Percentiles rank a stretch among this genome's conserved stretches.
phyloP scores from a whole-genome alignment of 371 early-diverging fungal species.

The Mucor piriformis region DNA sequence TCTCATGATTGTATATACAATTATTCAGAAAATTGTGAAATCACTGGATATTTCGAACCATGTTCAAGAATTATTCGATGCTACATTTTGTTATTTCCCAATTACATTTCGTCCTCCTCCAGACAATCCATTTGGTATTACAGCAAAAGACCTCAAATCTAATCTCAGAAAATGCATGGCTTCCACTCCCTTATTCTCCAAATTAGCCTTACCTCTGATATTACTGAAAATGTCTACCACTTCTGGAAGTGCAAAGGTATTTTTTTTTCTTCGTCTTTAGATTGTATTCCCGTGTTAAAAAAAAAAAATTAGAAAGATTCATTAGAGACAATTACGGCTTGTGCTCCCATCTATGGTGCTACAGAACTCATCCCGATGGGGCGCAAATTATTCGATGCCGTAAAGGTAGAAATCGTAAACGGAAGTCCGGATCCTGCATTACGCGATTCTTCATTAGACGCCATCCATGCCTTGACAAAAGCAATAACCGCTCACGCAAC shows the following conservation, averaged over 20 bases:
- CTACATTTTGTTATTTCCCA: slow-evolving; percentile 96
- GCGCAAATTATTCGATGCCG: slow-evolving; percentile 65
- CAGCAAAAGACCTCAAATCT: slow-evolving; percentile 85
- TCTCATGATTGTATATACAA: slow-evolving; percentile 80
- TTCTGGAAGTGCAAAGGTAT: slow-evolving; percentile 85
- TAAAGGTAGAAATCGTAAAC: slow-evolving; percentile 59
- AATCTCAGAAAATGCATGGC: slow-evolving; percentile 68
- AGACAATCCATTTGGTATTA: slow-evolving; percentile 90
- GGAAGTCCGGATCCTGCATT: slow-evolving; percentile 56
- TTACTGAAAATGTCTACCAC: slow-evolving; percentile 86
- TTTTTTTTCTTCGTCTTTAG: too few relatives aligned
- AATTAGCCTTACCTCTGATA: slow-evolving; percentile 78
- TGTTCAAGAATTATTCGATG: slow-evolving; percentile 89
- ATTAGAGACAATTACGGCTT: slow-evolving; percentile 76
- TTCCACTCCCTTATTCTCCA: slow-evolving; percentile 74
- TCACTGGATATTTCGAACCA: slow-evolving; percentile 75
- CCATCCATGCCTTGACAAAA: slow-evolving; percentile 59
- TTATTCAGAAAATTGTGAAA: slow-evolving; percentile 63
- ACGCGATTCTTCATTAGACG: slow-evolving; percentile 59
- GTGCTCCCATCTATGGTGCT: slow-evolving; percentile 74
- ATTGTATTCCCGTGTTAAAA: too few relatives aligned
- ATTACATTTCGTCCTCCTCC: slow-evolving; percentile 95
- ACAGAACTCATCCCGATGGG: slow-evolving; percentile 57
- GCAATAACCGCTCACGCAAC: slow-evolving; percentile 5
- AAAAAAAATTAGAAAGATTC: slow-evolving; percentile 71